phyloP scores from a whole-genome alignment of 140 eudicot species.

The Stevia rebaudiana region DNA sequence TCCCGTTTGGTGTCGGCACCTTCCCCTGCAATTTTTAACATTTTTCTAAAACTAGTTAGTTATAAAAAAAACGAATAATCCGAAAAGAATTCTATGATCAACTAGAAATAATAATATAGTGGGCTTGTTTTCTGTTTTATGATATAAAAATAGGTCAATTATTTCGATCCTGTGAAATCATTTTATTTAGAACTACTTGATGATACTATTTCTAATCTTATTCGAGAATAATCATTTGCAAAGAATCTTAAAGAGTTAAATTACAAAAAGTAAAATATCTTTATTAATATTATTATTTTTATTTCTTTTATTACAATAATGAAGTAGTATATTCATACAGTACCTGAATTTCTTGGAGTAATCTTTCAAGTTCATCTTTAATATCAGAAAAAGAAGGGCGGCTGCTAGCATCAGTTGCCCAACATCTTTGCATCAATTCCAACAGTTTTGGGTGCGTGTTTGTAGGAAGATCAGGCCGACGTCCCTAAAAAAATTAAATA shows the following conservation, averaged over 20 bases:
- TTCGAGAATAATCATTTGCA: background rate
- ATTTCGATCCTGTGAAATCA: background rate
- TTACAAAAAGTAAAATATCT: too few relatives aligned
- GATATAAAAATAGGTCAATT: background rate
- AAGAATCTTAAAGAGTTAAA: background rate
- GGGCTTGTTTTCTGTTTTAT: background rate
- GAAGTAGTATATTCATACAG: background rate
- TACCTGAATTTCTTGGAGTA: slow-evolving; percentile 57
- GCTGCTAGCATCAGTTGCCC: slow-evolving; percentile 52
- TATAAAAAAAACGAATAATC: background rate
- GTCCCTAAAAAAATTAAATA: slow-evolving; percentile 42
- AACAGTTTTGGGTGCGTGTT: slow-evolving; percentile 62
- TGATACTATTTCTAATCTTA: background rate
- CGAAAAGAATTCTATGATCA: background rate
- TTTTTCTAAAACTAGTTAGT: background rate
- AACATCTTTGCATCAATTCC: slow-evolving; percentile 82
- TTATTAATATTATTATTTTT: too few relatives aligned
- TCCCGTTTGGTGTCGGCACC: background rate
- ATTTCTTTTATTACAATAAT: too few relatives aligned
- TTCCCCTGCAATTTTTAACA: slow-evolving; percentile 17
- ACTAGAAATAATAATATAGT: background rate
- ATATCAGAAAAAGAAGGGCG: slow-evolving; percentile 69
- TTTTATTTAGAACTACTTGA: background rate
- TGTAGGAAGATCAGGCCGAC: slow-evolving; percentile 76
- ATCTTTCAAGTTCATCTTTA: slow-evolving; percentile 50